These are phyloP conservation scores for Acanthamoeba royreba DNA, from an alignment of 208 protist species.

Conservation along the genomic window DNA sequence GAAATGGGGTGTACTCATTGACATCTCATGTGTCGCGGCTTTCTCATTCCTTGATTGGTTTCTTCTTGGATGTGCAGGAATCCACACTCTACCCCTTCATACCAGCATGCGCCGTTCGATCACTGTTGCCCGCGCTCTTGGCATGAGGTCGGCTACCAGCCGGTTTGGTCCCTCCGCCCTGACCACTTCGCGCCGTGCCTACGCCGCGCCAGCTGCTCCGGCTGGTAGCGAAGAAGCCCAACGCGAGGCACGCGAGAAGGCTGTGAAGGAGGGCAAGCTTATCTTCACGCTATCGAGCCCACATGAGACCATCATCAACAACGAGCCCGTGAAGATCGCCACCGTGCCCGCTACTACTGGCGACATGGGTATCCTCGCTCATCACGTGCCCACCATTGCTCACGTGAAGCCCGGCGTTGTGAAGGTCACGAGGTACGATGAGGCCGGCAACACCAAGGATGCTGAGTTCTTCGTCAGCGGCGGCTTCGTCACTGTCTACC, in stretches of 20 bases:
- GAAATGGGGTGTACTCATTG: too few species aligned
- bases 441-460: slow-evolving; percentile 22
- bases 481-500: slow-evolving; percentile 62
- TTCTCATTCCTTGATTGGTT: too few species aligned
- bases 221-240: neutral
- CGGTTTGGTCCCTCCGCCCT: too few species aligned
- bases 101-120: too few species aligned
- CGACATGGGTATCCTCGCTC: slow-evolving; percentile 62
- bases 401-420: slow-evolving; percentile 59
- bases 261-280: slow-evolving; percentile 24
- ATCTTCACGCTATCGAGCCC: slow-evolving; percentile 10
- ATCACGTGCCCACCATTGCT: slow-evolving; percentile 65
- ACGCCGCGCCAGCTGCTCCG: neutral
- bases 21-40: too few species aligned
- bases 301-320: neutral
- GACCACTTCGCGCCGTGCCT: neutral
- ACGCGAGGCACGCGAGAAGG: neutral
- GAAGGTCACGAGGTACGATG: slow-evolving; percentile 27
- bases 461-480: slow-evolving; percentile 47
- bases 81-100: too few species aligned
- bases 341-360: slow-evolving; percentile 54
- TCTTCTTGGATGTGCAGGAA: too few species aligned
- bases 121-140: too few species aligned
- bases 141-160: too few species aligned
- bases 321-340: slow-evolving; percentile 43